phyloP scores from a whole-genome alignment of 768 basidiomycete genomes.

The Leccinellum albellum region DNA sequence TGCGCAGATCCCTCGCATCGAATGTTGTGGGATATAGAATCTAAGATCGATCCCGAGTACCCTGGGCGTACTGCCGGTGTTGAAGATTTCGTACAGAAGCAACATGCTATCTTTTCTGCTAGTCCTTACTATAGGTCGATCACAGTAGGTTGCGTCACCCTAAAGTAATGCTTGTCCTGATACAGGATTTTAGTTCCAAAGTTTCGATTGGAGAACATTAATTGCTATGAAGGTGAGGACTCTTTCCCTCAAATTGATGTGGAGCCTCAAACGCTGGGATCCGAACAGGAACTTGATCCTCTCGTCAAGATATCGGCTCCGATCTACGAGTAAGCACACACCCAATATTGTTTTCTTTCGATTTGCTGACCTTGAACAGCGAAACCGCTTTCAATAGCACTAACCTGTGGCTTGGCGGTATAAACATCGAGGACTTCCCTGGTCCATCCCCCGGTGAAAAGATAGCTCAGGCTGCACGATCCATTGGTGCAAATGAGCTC shows the following conservation, averaged over 20 bases:
- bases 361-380: slow-evolving; percentile 23
- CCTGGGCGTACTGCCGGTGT: slow-evolving; percentile 51
- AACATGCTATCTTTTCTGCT: slow-evolving; percentile 52
- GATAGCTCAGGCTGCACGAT: slow-evolving; percentile 65
- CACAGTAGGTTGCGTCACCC: slow-evolving; percentile 42
- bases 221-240: slow-evolving; percentile 59
- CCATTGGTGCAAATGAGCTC: slow-evolving; percentile 60
- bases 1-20: slow-evolving; percentile 65
- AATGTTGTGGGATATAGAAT: slow-evolving; percentile 76
- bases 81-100: slow-evolving; percentile 58
- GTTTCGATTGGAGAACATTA: slow-evolving; percentile 79
- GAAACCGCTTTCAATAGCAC: slow-evolving; percentile 40
- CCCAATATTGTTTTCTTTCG: neutral
- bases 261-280: neutral
- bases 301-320: slow-evolving; percentile 59
- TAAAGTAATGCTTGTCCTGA: neutral
- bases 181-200: slow-evolving; percentile 56
- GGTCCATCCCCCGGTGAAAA: slow-evolving; percentile 55
- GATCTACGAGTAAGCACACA: slow-evolving; percentile 51
- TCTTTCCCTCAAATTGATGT: neutral
- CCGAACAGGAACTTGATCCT: slow-evolving; percentile 50
- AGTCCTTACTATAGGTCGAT: slow-evolving; percentile 64
- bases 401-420: slow-evolving; percentile 68
- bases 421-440: slow-evolving; percentile 58
- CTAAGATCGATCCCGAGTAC: slow-evolving; percentile 60